Conservation (phyloP, 208 protist genomes). For the Zelonia costaricensis region DNA sequence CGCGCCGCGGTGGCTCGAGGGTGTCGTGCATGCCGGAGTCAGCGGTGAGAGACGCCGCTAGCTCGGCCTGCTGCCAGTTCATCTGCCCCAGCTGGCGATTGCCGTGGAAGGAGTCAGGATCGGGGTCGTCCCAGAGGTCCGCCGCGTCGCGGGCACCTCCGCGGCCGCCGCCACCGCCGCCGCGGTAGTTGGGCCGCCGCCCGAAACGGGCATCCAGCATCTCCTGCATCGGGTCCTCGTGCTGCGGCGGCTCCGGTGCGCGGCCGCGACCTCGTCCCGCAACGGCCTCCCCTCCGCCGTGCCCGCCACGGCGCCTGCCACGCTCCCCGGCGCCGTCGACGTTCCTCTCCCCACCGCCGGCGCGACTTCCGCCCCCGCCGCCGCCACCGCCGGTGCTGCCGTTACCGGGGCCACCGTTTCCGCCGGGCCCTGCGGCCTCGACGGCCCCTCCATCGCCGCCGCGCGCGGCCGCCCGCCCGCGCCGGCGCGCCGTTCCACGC, state of each 20-base stretch:
- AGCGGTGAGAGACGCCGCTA: slow-evolving; percentile 20
- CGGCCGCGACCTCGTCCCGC: not conserved
- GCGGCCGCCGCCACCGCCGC: slow-evolving; percentile 17
- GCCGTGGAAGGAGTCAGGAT: slow-evolving; percentile 73
- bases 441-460: slow-evolving; percentile 16
- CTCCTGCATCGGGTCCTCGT: slow-evolving; percentile 31
- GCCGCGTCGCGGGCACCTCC: slow-evolving; percentile 17
- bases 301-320: slow-evolving; percentile 5
- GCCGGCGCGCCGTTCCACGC: slow-evolving; percentile 21
- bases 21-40: slow-evolving; percentile 19
- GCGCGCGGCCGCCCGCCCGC: slow-evolving; percentile 18
- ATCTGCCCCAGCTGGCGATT: slow-evolving; percentile 56
- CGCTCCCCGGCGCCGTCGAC: slow-evolving; percentile 1
- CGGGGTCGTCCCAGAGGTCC: slow-evolving; percentile 81
- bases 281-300: slow-evolving; percentile 2
- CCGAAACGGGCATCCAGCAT: slow-evolving; percentile 39
- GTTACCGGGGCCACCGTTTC: not conserved
- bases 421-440: slow-evolving; percentile 2
- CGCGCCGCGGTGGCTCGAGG: slow-evolving; percentile 15
- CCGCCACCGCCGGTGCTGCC: slow-evolving; percentile 19
- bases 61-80: slow-evolving; percentile 80
- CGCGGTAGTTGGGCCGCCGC: slow-evolving; percentile 26
- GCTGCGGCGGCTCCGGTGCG: not conserved
- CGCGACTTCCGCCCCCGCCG: slow-evolving; percentile 1
- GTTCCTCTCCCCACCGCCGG: not conserved